Conservation (phyloP, 2,329 filamentous ascomycete genomes). For the Pyrenochaeta sp. region DNA sequence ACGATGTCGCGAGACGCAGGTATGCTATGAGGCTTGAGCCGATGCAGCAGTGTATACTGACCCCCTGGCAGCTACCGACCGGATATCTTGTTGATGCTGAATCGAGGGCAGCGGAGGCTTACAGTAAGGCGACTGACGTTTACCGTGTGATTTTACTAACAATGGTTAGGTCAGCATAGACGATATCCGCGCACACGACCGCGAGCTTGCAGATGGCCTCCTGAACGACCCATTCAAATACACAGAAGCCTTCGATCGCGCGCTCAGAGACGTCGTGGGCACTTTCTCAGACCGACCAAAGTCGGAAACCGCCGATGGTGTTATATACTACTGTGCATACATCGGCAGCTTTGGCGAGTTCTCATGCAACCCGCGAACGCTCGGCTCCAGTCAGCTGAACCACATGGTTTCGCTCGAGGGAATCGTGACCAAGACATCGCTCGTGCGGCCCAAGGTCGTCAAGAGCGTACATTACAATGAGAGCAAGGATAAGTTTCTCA, state of each 20-base stretch:
- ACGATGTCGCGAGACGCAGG: constrained; percentile 64
- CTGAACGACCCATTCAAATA: constrained; percentile 89
- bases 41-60: constrained; percentile 17
- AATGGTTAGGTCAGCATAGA: constrained; percentile 67
- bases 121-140: constrained; percentile 51
- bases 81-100: constrained; percentile 81
- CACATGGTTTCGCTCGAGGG: constrained; percentile 97
- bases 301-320: constrained; percentile 78
- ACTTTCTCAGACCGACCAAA: constrained; percentile 78
- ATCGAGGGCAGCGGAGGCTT: constrained; percentile 65
- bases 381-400: constrained; percentile 89
- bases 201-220: constrained; percentile 80
- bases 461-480: constrained; percentile 98
- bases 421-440: constrained; percentile 94
- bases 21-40: constrained; percentile 34
- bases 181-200: constrained; percentile 86
- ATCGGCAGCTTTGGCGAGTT: constrained; percentile 95
- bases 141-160: constrained; percentile 5
- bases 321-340: constrained; percentile 94
- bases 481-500: constrained; percentile 82
- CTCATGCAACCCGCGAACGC: constrained; percentile 90
- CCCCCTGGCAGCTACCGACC: constrained; percentile 80
- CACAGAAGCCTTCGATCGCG: constrained; percentile 84
- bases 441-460: constrained; percentile 96
- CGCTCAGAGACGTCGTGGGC: constrained; percentile 86